These are phyloP conservation scores for Pichia kluyveri DNA, from an alignment of 805 yeast genomes.

Conservation along the genomic window DNA sequence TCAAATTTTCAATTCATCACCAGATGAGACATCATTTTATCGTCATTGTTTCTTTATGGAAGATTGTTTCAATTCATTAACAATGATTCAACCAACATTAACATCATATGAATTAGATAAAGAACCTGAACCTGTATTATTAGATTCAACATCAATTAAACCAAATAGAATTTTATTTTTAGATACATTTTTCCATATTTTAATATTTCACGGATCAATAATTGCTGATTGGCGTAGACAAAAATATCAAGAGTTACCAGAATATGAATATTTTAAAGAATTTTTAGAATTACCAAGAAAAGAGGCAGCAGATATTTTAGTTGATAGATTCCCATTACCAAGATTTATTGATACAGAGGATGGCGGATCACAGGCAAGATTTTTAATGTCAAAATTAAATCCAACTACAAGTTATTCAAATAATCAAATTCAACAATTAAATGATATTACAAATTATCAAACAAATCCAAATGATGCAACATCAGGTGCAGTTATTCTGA, in stretches of 20 bases:
- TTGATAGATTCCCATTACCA: constrained; percentile 65
- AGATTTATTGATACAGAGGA: constrained; percentile 67
- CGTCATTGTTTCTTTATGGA: constrained; percentile 56
- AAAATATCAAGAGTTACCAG: constrained; percentile 54
- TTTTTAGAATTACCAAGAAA: constrained; percentile 53
- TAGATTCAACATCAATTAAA: constrained; percentile 55
- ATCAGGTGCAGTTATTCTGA: constrained; percentile 33
- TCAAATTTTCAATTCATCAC: constrained; percentile 60
- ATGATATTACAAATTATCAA: constrained; percentile 3
- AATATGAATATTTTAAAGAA: constrained; percentile 48
- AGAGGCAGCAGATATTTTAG: constrained; percentile 56
- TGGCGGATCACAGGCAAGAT: constrained; percentile 70
- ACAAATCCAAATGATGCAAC: too few species aligned
- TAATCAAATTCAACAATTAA: constrained; percentile 13
- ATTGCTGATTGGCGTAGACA: constrained; percentile 61
- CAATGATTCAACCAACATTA: constrained; percentile 65
- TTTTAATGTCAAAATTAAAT: constrained; percentile 58
- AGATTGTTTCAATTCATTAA: constrained; percentile 49
- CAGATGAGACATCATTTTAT: constrained; percentile 61
- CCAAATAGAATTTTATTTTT: constrained; percentile 48
- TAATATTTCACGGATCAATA: constrained; percentile 57
- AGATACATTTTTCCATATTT: constrained; percentile 62
- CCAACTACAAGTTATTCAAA: constrained; percentile 47
- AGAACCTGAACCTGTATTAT: constrained; percentile 55
- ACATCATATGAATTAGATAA: constrained; percentile 46